Conservation (phyloP, 495 filamentous ascomycete species). For the Tuber magnatum region DNA sequence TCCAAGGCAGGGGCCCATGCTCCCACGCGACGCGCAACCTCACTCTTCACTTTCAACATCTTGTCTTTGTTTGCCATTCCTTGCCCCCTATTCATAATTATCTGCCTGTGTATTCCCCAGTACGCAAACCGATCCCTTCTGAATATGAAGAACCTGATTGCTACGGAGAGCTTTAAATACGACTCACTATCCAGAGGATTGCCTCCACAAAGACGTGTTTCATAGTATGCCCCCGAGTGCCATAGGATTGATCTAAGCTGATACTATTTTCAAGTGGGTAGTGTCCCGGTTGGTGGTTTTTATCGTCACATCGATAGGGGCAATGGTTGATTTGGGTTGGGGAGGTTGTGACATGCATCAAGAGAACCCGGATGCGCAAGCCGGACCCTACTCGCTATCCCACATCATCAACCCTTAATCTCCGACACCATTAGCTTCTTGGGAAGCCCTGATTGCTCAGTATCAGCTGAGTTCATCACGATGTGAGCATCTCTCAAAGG, state of each 20-base stretch:
- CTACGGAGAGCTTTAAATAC: neutral
- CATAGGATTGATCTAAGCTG: neutral
- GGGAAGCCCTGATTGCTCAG: neutral
- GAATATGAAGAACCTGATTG: neutral
- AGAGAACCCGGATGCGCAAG: neutral
- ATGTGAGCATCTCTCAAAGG: neutral
- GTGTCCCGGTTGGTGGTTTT: neutral
- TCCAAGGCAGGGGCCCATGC: slow-evolving; percentile 10
- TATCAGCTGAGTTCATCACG: neutral
- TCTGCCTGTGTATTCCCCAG: neutral
- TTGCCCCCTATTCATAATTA: neutral
- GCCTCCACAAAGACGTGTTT: neutral
- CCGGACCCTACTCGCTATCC: neutral
- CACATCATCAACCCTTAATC: neutral
- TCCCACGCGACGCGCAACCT: slow-evolving; percentile 19
- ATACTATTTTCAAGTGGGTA: neutral
- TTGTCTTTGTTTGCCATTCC: neutral
- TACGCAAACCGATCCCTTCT: neutral
- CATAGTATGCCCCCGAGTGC: neutral
- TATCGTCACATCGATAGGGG: neutral
- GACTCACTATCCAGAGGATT: slow-evolving; percentile 1
- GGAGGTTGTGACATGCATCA: neutral
- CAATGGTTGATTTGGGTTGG: neutral
- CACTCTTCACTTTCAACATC: slow-evolving; percentile 5
- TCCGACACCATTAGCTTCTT: neutral